These are phyloP conservation scores for Phytophthora tubulina DNA, from an alignment of 352 stramenopile species.

Conservation along the genomic window DNA sequence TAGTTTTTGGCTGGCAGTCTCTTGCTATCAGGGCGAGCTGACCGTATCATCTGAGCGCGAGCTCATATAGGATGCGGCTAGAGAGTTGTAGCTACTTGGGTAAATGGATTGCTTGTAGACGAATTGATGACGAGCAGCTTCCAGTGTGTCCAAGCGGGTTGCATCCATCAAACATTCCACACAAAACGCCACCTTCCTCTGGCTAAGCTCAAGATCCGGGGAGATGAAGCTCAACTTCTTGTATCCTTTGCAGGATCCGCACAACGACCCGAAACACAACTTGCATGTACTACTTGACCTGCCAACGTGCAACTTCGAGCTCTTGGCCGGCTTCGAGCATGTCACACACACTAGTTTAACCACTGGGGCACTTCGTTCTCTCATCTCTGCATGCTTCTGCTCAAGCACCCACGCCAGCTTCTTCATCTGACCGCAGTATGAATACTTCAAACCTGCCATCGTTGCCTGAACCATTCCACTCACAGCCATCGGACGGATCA, in stretches of 20 bases:
- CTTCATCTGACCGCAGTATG: constrained; percentile 47
- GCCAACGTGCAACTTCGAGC: constrained; percentile 2
- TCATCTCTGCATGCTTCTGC: constrained; percentile 13
- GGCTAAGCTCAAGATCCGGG: constrained; percentile 20
- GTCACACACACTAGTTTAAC: constrained; percentile 34
- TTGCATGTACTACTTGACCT: constrained; percentile 25
- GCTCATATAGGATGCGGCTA: constrained; percentile 21
- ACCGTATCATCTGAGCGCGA: constrained; percentile 19
- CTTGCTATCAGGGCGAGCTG: too few species aligned
- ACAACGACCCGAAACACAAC: constrained; percentile 35
- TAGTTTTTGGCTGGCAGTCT: too few species aligned
- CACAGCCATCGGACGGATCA: constrained; percentile 27
- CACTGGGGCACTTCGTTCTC: constrained; percentile 4
- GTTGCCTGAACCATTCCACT: too few species aligned
- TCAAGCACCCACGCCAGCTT: constrained; percentile 41
- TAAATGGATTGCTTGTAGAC: constrained; percentile 24
- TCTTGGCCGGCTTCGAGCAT: constrained; percentile 29
- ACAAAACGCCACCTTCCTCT: constrained; percentile 37
- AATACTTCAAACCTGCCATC: constrained; percentile 30
- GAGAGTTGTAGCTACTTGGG: constrained; percentile 5
- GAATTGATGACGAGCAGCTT: neutral
- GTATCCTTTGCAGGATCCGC: constrained; percentile 26
- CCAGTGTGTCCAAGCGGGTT: constrained; percentile 23
- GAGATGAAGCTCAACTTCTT: constrained; percentile 44
- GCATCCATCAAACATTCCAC: constrained; percentile 33